phyloP scores from a whole-genome alignment of 257 asterid species.

The Striga asiatica region DNA sequence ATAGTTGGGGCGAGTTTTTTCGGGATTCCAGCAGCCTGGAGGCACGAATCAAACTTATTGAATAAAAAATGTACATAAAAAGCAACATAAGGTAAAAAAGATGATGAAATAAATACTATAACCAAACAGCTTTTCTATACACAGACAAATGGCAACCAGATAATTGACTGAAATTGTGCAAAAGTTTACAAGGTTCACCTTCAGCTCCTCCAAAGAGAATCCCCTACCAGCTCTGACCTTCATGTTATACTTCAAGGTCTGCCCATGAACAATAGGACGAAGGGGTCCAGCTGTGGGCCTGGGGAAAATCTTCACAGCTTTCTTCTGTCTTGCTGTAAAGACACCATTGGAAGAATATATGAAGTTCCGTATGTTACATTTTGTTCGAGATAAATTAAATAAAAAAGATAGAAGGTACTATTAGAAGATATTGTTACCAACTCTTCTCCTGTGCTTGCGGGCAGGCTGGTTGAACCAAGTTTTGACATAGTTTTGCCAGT shows the following conservation, averaged over 20 bases:
- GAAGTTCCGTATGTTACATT: background rate
- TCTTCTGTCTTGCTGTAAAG: slow-evolving; percentile 59
- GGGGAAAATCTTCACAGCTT: slow-evolving; percentile 76
- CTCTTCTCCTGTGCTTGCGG: slow-evolving; percentile 59
- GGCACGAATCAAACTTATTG: too few species aligned
- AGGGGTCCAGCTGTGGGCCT: slow-evolving; percentile 77
- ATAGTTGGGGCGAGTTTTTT: slow-evolving; percentile 67
- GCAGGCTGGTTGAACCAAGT: slow-evolving; percentile 81
- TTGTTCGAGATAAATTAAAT: background rate
- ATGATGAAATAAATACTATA: too few species aligned
- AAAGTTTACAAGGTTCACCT: too few species aligned
- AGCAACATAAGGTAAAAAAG: too few species aligned
- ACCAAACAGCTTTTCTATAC: too few species aligned
- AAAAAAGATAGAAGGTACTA: background rate
- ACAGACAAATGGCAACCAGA: too few species aligned
- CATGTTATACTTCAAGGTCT: slow-evolving; percentile 75
- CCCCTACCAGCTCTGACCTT: slow-evolving; percentile 78
- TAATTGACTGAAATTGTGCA: too few species aligned
- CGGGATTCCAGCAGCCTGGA: slow-evolving; percentile 73
- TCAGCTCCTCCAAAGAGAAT: slow-evolving; percentile 77
- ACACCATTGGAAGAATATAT: background rate
- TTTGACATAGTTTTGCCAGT: slow-evolving; percentile 61
- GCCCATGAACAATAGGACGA: slow-evolving; percentile 69
- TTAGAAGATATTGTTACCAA: slow-evolving; percentile 21
- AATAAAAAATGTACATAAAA: background rate